These are phyloP conservation scores for Dispira simplex DNA, from an alignment of 192 early-diverging fungal genomes.

Conservation along the genomic window DNA sequence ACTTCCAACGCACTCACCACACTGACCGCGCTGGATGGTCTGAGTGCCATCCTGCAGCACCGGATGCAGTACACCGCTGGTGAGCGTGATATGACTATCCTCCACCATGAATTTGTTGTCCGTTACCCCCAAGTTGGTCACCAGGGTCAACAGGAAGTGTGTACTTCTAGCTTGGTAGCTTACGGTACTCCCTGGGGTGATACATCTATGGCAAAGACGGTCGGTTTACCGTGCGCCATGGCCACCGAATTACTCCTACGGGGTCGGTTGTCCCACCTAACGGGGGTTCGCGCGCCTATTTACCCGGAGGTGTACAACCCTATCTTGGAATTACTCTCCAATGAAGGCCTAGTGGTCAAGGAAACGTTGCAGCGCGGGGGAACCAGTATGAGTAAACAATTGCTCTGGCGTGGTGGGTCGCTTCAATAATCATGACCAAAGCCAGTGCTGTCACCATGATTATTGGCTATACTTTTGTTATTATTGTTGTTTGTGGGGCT, in stretches of 20 bases:
- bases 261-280: constrained; percentile 23
- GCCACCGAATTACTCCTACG: constrained; percentile 51
- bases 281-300: constrained; percentile 50
- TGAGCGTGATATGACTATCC: constrained; percentile 85
- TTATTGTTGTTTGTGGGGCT: neutral
- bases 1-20: constrained; percentile 14
- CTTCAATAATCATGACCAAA: neutral
- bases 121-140: constrained; percentile 20
- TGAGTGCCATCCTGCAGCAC: constrained; percentile 63
- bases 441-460: too few species aligned
- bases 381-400: neutral
- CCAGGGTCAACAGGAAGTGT: constrained; percentile 38
- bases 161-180: constrained; percentile 49
- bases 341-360: constrained; percentile 42
- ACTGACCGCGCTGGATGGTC: constrained; percentile 58
- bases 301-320: constrained; percentile 54
- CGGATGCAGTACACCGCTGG: constrained; percentile 56
- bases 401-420: neutral
- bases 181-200: constrained; percentile 45
- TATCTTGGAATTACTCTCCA: constrained; percentile 43
- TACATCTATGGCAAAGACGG: constrained; percentile 74
- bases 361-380: constrained; percentile 20
- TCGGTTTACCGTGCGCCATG: constrained; percentile 66
- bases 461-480: neutral
- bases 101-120: constrained; percentile 93